Percentiles rank a stretch among this genome's conserved stretches.
Evolutionary conservation across 2,329 filamentous ascomycete genomes (phyloP).

Genomic region (Fusarium sp.): DNA sequence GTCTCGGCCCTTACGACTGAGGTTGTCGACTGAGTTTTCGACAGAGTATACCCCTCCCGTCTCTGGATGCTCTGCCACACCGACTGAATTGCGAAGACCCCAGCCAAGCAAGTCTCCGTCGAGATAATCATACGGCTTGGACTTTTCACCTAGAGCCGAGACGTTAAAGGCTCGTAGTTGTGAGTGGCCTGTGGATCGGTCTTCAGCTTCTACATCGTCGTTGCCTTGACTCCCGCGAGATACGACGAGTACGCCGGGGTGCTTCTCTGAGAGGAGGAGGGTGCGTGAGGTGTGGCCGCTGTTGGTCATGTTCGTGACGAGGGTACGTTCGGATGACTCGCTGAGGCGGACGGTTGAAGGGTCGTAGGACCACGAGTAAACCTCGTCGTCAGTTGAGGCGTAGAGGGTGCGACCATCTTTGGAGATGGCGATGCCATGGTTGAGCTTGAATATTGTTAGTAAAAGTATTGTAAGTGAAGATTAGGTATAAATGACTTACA

Average conservation of each 20-base stretch:
- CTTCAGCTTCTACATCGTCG: constrained; percentile 62
- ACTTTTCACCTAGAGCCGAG: constrained; percentile 36
- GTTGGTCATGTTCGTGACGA: constrained; percentile 69
- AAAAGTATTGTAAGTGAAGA: neutral
- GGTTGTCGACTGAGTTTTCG: constrained; percentile 74
- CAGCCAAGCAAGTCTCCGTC: constrained; percentile 64
- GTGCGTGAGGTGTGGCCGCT: constrained; percentile 71
- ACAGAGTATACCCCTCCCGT: constrained; percentile 65
- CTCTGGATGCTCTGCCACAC: constrained; percentile 67
- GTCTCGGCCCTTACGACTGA: constrained; percentile 64
- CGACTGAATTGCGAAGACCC: constrained; percentile 77
- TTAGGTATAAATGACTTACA: constrained; percentile 42
- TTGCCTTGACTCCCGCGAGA: constrained; percentile 69
- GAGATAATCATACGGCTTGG: constrained; percentile 54
- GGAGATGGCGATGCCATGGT: constrained; percentile 64
- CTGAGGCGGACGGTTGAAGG: constrained; percentile 56
- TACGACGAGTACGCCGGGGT: constrained; percentile 66
- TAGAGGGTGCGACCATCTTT: constrained; percentile 62
- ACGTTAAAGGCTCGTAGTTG: constrained; percentile 69
- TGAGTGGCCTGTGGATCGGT: constrained; percentile 64
- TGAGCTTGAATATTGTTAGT: constrained; percentile 54
- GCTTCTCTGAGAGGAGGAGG: constrained; percentile 64
- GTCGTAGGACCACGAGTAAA: constrained; percentile 72
- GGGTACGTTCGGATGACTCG: constrained; percentile 51
- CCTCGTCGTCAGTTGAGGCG: constrained; percentile 64